Percentiles rank a stretch among this genome's conserved stretches.
Evolutionary conservation across 495 filamentous ascomycete genomes (phyloP).

Genomic region (Hypoxylon rickii): DNA sequence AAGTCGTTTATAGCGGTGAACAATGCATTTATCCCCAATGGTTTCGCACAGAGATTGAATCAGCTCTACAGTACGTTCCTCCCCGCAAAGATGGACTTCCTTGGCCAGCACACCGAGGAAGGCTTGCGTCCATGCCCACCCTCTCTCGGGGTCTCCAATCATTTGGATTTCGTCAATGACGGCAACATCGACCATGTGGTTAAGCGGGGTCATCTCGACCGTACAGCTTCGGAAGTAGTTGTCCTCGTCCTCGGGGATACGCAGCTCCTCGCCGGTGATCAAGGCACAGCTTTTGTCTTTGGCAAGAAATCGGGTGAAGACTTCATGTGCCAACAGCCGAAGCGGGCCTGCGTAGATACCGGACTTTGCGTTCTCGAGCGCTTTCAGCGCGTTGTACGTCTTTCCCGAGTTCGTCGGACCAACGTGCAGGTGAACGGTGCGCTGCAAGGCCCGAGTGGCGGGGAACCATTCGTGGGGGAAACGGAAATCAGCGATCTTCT

Average conservation of each 20-base stretch:
- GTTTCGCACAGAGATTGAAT: slow-evolving; percentile 78
- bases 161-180: slow-evolving; percentile 99
- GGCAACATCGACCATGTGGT: slow-evolving; percentile 74
- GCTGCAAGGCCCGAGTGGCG: slow-evolving; percentile 71
- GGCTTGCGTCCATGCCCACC: slow-evolving; percentile 97
- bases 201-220: slow-evolving; percentile 91
- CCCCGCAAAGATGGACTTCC: slow-evolving; percentile 94
- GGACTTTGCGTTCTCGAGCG: slow-evolving; percentile 72
- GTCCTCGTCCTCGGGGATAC: slow-evolving; percentile 55
- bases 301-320: slow-evolving; percentile 79
- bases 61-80: slow-evolving; percentile 78
- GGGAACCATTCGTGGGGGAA: slow-evolving; percentile 93
- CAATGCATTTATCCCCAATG: slow-evolving; percentile 79
- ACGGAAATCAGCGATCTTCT: slow-evolving; percentile 73
- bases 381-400: slow-evolving; percentile 90
- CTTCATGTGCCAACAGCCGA: slow-evolving; percentile 89
- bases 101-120: slow-evolving; percentile 81
- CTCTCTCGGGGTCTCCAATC: slow-evolving; percentile 79
- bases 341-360: slow-evolving; percentile 94
- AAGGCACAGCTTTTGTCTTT: slow-evolving; percentile 76
- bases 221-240: slow-evolving; percentile 78
- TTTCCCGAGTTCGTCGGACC: slow-evolving; percentile 99
- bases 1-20: slow-evolving; percentile 82
- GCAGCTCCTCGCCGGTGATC: slow-evolving; percentile 88
- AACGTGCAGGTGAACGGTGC: slow-evolving; percentile 90